phyloP scores from a whole-genome alignment of 176 grass and related monocot species.

The Poa pratensis region DNA sequence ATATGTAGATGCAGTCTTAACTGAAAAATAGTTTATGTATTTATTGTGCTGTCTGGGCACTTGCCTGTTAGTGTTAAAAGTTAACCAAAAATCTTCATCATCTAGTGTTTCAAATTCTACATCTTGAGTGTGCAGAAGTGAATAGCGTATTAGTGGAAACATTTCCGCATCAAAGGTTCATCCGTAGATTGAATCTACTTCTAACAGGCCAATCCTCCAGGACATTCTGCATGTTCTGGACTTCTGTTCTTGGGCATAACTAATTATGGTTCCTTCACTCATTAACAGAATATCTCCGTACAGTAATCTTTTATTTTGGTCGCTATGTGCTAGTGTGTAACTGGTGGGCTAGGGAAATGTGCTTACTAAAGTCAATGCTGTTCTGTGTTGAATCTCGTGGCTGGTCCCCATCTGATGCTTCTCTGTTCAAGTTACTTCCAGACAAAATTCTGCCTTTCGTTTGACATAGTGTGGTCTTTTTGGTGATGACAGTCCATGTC shows the following conservation, averaged over 20 bases:
- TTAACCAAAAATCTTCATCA: not conserved
- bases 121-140: not conserved
- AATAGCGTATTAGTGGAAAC: not conserved
- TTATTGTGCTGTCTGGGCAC: not conserved
- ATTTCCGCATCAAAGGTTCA: not conserved
- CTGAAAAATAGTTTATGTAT: not conserved
- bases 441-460: not conserved
- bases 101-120: not conserved
- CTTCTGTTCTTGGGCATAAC: not conserved
- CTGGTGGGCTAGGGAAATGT: not conserved
- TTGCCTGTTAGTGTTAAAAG: not conserved
- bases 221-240: not conserved
- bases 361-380: not conserved
- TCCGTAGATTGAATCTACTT: not conserved
- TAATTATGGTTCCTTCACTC: not conserved
- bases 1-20: not conserved
- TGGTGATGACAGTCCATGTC: not conserved
- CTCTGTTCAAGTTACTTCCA: not conserved
- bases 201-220: not conserved
- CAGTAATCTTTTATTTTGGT: not conserved
- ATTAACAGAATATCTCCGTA: not conserved
- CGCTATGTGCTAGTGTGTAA: not conserved
- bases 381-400: constrained; percentile 1
- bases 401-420: constrained; percentile 1
- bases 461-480: not conserved